A percentile compares a stretch with the other conserved stretches of the same genome.
Evolutionary conservation across 192 early-diverging fungal species (phyloP).

Genomic region (Funneliformis geosporum): DNA sequence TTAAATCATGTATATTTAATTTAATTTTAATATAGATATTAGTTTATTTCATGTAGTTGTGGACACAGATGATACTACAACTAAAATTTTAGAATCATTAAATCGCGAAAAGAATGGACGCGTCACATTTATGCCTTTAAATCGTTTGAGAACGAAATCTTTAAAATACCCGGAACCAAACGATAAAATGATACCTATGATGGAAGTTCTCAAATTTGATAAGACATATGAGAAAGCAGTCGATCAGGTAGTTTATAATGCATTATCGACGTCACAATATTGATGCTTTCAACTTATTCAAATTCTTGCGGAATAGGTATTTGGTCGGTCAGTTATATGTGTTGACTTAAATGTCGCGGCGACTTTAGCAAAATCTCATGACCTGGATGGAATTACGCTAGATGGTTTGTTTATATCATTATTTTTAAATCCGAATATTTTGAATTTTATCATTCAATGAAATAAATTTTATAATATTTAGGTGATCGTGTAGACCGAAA

Average conservation of each 20-base stretch:
- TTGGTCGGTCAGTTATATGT: slow-evolving; percentile 89
- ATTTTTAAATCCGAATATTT: slow-evolving; percentile 23
- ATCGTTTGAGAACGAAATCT: slow-evolving; percentile 68
- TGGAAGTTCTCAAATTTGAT: slow-evolving; percentile 76
- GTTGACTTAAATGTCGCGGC: slow-evolving; percentile 79
- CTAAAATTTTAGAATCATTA: slow-evolving; percentile 62
- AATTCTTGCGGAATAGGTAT: slow-evolving; percentile 55
- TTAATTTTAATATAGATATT: background rate
- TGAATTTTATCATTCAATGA: background rate
- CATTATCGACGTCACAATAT: background rate
- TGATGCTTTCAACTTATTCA: background rate
- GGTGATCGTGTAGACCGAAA: slow-evolving; percentile 91
- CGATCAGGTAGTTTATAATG: slow-evolving; percentile 59
- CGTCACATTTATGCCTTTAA: slow-evolving; percentile 95
- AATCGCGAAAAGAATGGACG: slow-evolving; percentile 71
- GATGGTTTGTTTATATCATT: slow-evolving; percentile 51
- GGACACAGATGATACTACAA: slow-evolving; percentile 90
- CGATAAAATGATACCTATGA: slow-evolving; percentile 79
- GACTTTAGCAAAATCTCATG: slow-evolving; percentile 73
- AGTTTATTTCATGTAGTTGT: slow-evolving; percentile 97
- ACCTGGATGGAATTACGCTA: slow-evolving; percentile 83
- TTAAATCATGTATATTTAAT: background rate
- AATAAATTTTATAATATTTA: background rate
- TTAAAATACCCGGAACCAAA: slow-evolving; percentile 63
- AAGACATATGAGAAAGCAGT: slow-evolving; percentile 72